phyloP scores from a whole-genome alignment of 192 early-diverging fungal genomes.

The Podila epicladia region DNA sequence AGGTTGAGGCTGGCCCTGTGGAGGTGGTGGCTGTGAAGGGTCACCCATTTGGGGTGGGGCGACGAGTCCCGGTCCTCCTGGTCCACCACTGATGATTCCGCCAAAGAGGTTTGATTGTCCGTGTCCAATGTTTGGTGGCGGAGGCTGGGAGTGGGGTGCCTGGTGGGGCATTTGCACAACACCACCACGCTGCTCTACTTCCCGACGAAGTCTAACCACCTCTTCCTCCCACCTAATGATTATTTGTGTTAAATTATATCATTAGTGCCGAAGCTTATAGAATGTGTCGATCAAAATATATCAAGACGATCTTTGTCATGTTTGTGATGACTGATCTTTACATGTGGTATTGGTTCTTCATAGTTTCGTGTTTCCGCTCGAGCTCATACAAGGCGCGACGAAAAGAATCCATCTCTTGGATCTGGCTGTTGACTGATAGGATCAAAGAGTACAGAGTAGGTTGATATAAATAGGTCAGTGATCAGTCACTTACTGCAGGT shows the following conservation, averaged over 20 bases:
- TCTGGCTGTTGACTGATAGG: conserved; percentile 71
- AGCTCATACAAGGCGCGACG: conserved; percentile 83
- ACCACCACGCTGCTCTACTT: conserved; percentile 79
- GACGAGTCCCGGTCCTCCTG: conserved; percentile 56
- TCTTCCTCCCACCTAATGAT: conserved; percentile 81
- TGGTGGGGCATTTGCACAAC: conserved; percentile 61
- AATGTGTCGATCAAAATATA: not conserved
- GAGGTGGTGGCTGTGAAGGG: conserved; percentile 48
- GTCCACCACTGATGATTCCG: conserved; percentile 59
- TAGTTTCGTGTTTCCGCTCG: conserved; percentile 80
- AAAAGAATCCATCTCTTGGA: conserved; percentile 81
- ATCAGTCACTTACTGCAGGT: no score
- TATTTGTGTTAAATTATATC: not conserved
- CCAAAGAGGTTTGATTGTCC: conserved; percentile 68
- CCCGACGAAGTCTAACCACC: conserved; percentile 79
- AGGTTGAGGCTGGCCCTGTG: conserved; percentile 38
- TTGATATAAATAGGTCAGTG: no score
- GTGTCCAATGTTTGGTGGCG: conserved; percentile 72
- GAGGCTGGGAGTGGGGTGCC: conserved; percentile 61
- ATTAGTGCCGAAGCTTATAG: not conserved
- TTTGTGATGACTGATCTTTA: conserved; percentile 4
- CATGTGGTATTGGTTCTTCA: conserved; percentile 78
- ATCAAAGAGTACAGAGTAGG: no score
- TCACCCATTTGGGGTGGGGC: conserved; percentile 65
- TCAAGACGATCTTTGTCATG: not conserved